Evolutionary conservation across 2,329 filamentous ascomycete genomes (phyloP), one percentile per base, ranked within the genome.

Genomic region (Alternaria rosae): DNA sequence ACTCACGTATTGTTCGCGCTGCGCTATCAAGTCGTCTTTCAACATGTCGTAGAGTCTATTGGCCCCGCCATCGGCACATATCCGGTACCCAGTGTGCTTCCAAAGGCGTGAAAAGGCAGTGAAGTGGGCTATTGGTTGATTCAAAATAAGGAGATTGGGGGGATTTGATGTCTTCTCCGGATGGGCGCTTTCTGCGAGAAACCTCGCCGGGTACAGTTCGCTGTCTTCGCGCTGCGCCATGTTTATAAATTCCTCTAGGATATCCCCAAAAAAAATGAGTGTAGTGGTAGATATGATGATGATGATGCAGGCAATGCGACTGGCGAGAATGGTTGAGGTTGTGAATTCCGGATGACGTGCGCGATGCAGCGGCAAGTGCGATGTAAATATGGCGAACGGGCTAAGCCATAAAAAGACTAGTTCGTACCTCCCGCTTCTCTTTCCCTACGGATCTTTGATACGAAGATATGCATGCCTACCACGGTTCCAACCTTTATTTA

Each of bases 51-150:
- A 84, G 20, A 97, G 85, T 38, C 88, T 86, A 75, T 98, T 97
- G 47, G 94, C 94, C 23, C 93, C 95, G 57, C 94, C 95, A 81
- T 99, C 95, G 26, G 93, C 95, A 61, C 93, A 97, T 55, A 98
- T 85, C 23, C 86, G 87, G 64, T 89, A 85, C 21, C 81, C 82
- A 54, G 91, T 90, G 64, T 84, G 81, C 25, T 74, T 72, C 80
- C 83, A 85, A 12, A 86, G 74, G 11, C 78, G 76, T 28, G 77
- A 71, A 64, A 86, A 81, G 12, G 81, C 83, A 76, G 85, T 85
- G 83, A 68, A 87, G 72, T 76, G 76, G 75, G 70, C 64, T 58
- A 80, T 78, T 56, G 78, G 78, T 54, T 80, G 78, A 56, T 84
- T 82, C 30, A 87, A 70, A n/a, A 84, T 82, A 45, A 78, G 70